These are phyloP conservation scores for Xylaria acuta DNA, from an alignment of 495 filamentous ascomycete genomes.

Conservation along the genomic window DNA sequence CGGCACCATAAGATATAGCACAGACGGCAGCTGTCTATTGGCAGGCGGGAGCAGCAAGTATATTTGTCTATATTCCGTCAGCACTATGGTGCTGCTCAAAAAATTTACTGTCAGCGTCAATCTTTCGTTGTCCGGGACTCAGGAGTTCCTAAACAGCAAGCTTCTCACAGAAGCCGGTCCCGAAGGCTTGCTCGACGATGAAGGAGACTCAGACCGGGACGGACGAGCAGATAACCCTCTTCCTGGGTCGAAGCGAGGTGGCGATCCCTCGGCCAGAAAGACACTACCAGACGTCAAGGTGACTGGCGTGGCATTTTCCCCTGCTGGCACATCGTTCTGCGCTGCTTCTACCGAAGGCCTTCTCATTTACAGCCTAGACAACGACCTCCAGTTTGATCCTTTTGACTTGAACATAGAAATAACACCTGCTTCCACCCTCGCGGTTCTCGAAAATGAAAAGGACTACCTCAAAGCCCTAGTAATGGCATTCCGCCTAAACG, in stretches of 20 bases:
- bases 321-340: constrained; percentile 88
- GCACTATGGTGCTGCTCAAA: constrained; percentile 86
- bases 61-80: constrained; percentile 92
- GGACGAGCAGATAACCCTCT: constrained; percentile 81
- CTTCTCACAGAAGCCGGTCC: constrained; percentile 91
- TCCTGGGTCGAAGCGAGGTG: constrained; percentile 82
- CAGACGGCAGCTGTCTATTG: constrained; percentile 87
- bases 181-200: constrained; percentile 77
- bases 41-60: constrained; percentile 96
- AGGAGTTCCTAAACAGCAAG: constrained; percentile 93
- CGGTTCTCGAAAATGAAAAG: constrained; percentile 71
- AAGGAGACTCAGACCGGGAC: constrained; percentile 89
- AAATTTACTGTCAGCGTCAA: constrained; percentile 96
- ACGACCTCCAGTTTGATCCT: constrained; percentile 82
- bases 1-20: constrained; percentile 84
- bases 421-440: constrained; percentile 80
- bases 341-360: constrained; percentile 94
- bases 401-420: constrained; percentile 94
- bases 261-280: constrained; percentile 79
- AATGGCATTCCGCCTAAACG: constrained; percentile 96
- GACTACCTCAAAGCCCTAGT: constrained; percentile 91
- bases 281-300: constrained; percentile 86
- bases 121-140: constrained; percentile 90
- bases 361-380: constrained; percentile 89
- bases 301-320: constrained; percentile 82